Evolutionary conservation across 1,139 yeast genomes (phyloP), one percentile per base, ranked within the genome.

Genomic region (Zygosaccharomyces sapae): DNA sequence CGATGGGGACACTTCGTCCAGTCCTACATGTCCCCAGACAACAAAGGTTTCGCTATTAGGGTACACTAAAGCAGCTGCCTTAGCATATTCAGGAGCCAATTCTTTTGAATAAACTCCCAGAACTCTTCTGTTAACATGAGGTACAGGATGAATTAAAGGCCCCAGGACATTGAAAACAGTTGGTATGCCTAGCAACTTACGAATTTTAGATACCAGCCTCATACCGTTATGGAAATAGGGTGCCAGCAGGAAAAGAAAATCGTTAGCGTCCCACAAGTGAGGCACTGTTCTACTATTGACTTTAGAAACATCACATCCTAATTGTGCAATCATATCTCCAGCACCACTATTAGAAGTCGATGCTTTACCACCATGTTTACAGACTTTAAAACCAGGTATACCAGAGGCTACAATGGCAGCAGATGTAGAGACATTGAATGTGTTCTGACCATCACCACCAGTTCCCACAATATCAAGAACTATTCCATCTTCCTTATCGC

Each of bases 381-480:
- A 87, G 13, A 90, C 82, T 22, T 79, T 77, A 43, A 89, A 67
- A 0, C 89, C 89, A 5, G 63, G 60, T 73, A 87, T 84, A 4
- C 98, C 98, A 0, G 97, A 87, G 0, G 90, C 95, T 4, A 92
- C 89, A 45, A 92, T 88, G 0, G 97, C 97, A 0, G 97, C 75
- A 1, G 97, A 87, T 0, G 98, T 92, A 6, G 96, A 86, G 1
- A 92, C 98, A 62, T 92, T 92, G 69, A 92, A 92, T 0, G 98
- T 92, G 63, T 92, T 84, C 63, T 92, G 96, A 3, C 97, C 96
- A 63, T 92, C 98, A 5, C 98, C 98, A 25, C 98, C 98, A 0
- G 98, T 92, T 1, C 98, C 98, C 5, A 92, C 98, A 35, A 92
- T 86, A 67, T 92, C 98, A 13, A 87, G 76, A 56, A 80, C 85